These are phyloP conservation scores for Guyanaporus albipodus DNA, from an alignment of 768 basidiomycete species.

Conservation along the genomic window DNA sequence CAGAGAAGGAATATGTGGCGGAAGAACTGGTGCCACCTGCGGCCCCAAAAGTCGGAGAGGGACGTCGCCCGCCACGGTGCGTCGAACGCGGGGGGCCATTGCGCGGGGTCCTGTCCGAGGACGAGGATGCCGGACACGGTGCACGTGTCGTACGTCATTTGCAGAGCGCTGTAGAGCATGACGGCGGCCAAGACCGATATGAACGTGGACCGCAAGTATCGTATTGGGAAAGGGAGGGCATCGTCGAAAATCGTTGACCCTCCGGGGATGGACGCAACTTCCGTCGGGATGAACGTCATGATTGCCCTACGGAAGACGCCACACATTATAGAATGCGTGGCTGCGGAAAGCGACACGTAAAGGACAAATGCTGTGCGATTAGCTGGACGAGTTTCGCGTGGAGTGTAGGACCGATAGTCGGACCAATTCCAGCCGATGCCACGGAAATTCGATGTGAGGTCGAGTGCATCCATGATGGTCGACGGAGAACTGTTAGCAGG, in stretches of 20 bases:
- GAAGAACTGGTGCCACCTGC: background rate
- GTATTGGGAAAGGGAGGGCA: too few relatives aligned
- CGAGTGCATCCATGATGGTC: background rate
- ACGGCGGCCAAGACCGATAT: background rate
- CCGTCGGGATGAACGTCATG: background rate
- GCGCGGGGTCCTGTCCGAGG: background rate
- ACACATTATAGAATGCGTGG: background rate
- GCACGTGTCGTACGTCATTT: background rate
- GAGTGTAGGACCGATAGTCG: background rate
- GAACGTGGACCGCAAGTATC: background rate
- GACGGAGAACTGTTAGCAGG: background rate
- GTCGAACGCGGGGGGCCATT: background rate
- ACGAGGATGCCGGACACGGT: background rate
- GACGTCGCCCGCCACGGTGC: background rate
- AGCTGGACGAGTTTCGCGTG: background rate
- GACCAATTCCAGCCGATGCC: background rate
- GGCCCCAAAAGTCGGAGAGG: background rate
- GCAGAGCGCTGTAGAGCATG: background rate
- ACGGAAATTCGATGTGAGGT: background rate
- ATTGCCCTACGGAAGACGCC: background rate
- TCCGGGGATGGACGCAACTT: background rate
- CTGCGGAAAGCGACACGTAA: background rate
- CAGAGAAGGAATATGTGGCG: background rate
- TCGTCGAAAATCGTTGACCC: background rate
- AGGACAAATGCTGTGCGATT: background rate